A percentile compares a stretch with the other conserved stretches of the same genome.
Evolutionary conservation across 2,329 filamentous ascomycete genomes (phyloP).

Genomic region (Alternaria sp.): DNA sequence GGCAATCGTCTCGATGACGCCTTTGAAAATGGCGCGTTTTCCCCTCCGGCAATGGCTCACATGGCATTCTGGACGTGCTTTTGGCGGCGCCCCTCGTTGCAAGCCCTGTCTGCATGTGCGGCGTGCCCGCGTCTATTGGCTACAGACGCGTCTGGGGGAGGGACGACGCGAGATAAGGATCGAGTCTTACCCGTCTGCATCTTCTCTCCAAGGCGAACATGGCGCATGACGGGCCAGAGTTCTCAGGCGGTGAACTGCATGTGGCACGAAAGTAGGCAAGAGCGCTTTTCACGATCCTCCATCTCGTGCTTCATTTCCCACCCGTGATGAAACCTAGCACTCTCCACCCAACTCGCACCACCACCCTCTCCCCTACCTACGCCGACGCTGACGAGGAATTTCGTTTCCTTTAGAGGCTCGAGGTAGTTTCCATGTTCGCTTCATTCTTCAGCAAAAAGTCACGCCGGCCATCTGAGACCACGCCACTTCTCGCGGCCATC

Average conservation of each 20-base stretch:
- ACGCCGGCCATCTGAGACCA: slow-evolving; percentile 43
- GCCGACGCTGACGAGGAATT: slow-evolving; percentile 19
- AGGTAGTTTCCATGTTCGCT: slow-evolving; percentile 47
- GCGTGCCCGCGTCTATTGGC: slow-evolving; percentile 10
- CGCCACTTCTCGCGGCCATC: slow-evolving; percentile 47
- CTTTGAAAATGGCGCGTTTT: slow-evolving; percentile 5
- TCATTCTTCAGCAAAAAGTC: slow-evolving; percentile 47
- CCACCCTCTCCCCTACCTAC: slow-evolving; percentile 14
- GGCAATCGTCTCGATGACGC: slow-evolving; percentile 16
- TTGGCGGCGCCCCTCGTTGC: slow-evolving; percentile 17
- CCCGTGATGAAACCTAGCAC: slow-evolving; percentile 19
- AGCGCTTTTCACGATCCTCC: slow-evolving; percentile 18
- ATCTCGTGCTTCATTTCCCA: slow-evolving; percentile 17
- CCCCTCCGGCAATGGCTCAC: slow-evolving; percentile 3
- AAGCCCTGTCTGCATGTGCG: slow-evolving; percentile 16
- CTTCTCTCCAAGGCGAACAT: slow-evolving; percentile 11
- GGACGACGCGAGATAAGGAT: slow-evolving; percentile 16
- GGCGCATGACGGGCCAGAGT: slow-evolving; percentile 19
- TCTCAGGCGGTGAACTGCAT: slow-evolving; percentile 15
- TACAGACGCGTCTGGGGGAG: background rate
- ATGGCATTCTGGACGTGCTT: slow-evolving; percentile 14
- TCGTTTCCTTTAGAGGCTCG: slow-evolving; percentile 20
- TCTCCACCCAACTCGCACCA: slow-evolving; percentile 10
- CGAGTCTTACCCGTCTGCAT: slow-evolving; percentile 16
- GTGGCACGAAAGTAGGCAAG: slow-evolving; percentile 18